phyloP scores from a whole-genome alignment of 441 rosid genomes.

The Mallotus repandus region DNA sequence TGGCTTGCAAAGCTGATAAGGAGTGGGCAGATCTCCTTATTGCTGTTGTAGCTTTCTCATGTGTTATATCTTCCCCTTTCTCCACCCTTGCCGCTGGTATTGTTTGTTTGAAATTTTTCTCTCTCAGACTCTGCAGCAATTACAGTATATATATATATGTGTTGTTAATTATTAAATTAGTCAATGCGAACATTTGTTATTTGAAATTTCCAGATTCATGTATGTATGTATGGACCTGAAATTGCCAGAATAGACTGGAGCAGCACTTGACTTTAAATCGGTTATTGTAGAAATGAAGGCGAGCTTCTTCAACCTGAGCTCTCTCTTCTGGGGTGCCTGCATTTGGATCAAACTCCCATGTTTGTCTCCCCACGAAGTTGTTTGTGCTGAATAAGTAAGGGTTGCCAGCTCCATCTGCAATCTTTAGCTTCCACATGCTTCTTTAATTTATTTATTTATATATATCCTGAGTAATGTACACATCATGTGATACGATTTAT shows the following conservation, averaged over 20 bases:
- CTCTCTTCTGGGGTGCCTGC: constrained; percentile 38
- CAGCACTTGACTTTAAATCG: too few species aligned
- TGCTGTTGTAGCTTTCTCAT: constrained; percentile 35
- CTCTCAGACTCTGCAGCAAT: constrained; percentile 37
- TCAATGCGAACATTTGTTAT: constrained; percentile 23
- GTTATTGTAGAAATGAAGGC: constrained; percentile 21
- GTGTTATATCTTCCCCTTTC: constrained; percentile 45
- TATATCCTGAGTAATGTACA: constrained; percentile 22
- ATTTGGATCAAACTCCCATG: constrained; percentile 35
- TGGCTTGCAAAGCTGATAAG: constrained; percentile 57
- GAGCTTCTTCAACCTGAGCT: constrained; percentile 41
- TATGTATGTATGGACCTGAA: too few species aligned
- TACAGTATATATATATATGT: too few species aligned
- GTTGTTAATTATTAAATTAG: constrained; percentile 26
- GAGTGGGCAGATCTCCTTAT: constrained; percentile 46
- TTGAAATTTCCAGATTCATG: too few species aligned
- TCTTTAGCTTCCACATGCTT: constrained; percentile 51
- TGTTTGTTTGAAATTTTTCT: constrained; percentile 52
- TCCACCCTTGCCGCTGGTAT: constrained; percentile 42
- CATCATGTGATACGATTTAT: too few species aligned
- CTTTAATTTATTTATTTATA: too few species aligned
- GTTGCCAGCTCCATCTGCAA: constrained; percentile 29
- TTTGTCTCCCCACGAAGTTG: constrained; percentile 43
- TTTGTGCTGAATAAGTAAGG: constrained; percentile 47
- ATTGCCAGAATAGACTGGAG: too few species aligned